Base-by-base conservation (phyloP, 2,329 filamentous ascomycete species). In the Fusarium tupiense region DNA sequence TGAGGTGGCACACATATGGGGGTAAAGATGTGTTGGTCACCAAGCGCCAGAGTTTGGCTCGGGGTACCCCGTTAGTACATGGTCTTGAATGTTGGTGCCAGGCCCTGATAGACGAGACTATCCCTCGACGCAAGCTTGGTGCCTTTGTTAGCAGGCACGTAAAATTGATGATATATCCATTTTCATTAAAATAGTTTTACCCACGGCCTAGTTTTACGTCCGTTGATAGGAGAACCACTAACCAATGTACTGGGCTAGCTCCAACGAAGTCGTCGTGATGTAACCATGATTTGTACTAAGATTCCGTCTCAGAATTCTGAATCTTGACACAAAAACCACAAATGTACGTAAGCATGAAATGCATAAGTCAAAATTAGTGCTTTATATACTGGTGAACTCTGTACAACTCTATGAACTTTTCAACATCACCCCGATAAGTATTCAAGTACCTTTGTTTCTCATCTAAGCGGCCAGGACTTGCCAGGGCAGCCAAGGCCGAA, bases 101-200 rank as follows among this genome's bases (percentile, higher is more conserved):
- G 72, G 78, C 78, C 57, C 75, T 75, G 70, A 78, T 76, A 80
- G 80, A 81, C 69, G 73, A 80, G 79, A 77, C 69, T 76, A 69
- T 74, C 70, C 73, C 73, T 78, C 70, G 65, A 71, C 53, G 56
- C 65, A 64, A 67, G 47, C 68, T 71, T 56, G 72, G 67, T 62
- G 61, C 61, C 65, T 70, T 70, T 76, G 63, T 67, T 76, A 73
- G 65, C 72, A 80, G 76, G 78, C 80, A 80, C 67, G 74, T 76
- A 77, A 75, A 78, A 78, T 77, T 76, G 76, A 82, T 77, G 76
- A 79, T 78, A 80, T 81, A 77, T 81, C 74, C 75, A 69, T 69
- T 76, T 63, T 71, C 52, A 59, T 67, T 60, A 22, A 58, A 38
- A 11, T 17, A 29, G 14, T 14, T 41, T 40, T 22, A 33, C 33